phyloP scores from a whole-genome alignment of 1,139 yeast species.

The Arxiozyma slooffiae region DNA sequence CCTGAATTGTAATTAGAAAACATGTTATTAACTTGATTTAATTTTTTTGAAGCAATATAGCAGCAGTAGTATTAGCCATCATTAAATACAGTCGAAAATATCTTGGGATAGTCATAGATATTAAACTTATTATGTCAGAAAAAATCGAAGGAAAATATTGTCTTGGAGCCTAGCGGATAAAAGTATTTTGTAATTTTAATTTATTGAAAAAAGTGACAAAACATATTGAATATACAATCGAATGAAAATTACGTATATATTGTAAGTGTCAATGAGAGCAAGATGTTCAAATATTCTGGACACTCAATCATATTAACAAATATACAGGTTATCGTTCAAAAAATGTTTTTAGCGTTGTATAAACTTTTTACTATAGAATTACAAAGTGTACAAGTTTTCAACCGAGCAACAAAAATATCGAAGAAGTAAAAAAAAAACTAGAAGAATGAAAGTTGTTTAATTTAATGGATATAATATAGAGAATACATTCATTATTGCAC shows the following conservation, averaged over 20 bases:
- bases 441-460: not conserved
- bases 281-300: not conserved
- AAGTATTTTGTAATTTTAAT: too few species aligned
- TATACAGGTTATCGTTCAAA: not conserved
- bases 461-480: not conserved
- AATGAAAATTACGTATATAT: not conserved
- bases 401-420: not conserved
- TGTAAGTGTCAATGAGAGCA: not conserved
- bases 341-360: too few species aligned
- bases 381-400: too few species aligned
- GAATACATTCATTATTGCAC: not conserved
- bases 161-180: too few species aligned
- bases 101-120: not conserved
- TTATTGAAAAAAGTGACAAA: not conserved
- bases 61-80: constrained; percentile 11
- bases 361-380: not conserved
- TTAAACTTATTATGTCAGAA: too few species aligned
- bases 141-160: too few species aligned
- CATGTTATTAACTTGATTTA: constrained; percentile 30
- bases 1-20: constrained; percentile 27
- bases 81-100: constrained; percentile 2
- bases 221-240: not conserved
- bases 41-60: constrained; percentile 32
- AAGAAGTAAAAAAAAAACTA: too few species aligned
- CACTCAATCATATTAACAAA: not conserved